phyloP scores from a whole-genome alignment of 2,329 filamentous ascomycete species.

The Xylariaceae sp. region DNA sequence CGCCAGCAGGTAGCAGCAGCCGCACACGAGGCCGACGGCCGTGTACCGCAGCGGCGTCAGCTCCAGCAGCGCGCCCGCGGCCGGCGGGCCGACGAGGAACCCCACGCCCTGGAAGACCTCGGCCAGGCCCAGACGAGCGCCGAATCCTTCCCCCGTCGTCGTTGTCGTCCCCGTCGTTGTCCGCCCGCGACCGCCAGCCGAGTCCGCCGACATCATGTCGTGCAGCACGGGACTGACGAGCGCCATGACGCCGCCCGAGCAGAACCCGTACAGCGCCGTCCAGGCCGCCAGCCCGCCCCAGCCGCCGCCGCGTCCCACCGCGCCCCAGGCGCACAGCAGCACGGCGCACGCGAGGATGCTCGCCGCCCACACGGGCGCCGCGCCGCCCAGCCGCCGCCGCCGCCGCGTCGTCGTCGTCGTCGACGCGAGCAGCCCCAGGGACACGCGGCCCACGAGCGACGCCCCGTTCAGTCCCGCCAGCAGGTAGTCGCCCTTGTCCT shows the following conservation, averaged over 20 bases:
- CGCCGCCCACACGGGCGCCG: conserved; percentile 31
- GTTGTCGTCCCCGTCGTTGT: too few relatives aligned
- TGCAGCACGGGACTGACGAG: conserved; percentile 31
- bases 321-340: conserved; percentile 24
- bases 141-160: too few relatives aligned
- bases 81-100: conserved; percentile 11
- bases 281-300: conserved; percentile 31
- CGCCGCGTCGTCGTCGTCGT: too few relatives aligned
- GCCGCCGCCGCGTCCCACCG: conserved; percentile 25
- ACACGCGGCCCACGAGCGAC: conserved; percentile 38
- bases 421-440: conserved; percentile 28
- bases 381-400: not conserved
- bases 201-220: conserved; percentile 3
- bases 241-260: conserved; percentile 34
- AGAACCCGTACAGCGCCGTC: conserved; percentile 36
- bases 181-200: too few relatives aligned
- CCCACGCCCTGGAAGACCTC: conserved; percentile 10
- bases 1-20: too few relatives aligned
- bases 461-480: conserved; percentile 43
- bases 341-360: conserved; percentile 29
- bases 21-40: too few relatives aligned
- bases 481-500: conserved; percentile 33
- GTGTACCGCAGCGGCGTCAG: too few relatives aligned
- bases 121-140: conserved; percentile 21
- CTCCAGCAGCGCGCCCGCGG: conserved; percentile 5